phyloP scores from a whole-genome alignment of 1,139 yeast species.

The Lodderomyces jiufengensis region DNA sequence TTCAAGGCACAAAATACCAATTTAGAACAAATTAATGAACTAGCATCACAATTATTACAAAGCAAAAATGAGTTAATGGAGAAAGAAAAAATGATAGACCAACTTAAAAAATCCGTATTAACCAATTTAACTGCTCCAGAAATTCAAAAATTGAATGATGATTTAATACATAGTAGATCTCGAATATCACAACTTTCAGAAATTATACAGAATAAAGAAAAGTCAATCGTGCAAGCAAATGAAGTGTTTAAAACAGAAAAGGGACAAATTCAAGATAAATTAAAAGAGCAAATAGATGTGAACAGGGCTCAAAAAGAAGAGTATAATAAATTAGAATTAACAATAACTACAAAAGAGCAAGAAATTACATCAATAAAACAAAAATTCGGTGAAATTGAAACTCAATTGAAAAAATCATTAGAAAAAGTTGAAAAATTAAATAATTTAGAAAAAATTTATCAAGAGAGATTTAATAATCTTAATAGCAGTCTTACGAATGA shows the following conservation, averaged over 20 bases:
- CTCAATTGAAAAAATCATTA: too few relatives aligned
- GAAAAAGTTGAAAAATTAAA: conserved; percentile 37
- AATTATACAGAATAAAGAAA: conserved; percentile 42
- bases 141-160: conserved; percentile 33
- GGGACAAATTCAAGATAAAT: background rate
- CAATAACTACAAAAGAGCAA: conserved; percentile 20
- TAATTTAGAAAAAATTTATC: conserved; percentile 31
- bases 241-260: conserved; percentile 33
- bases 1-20: conserved; percentile 63
- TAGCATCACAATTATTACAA: conserved; percentile 39
- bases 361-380: conserved; percentile 23
- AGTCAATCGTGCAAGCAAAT: conserved; percentile 37
- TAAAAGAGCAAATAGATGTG: conserved; percentile 8
- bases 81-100: conserved; percentile 24
- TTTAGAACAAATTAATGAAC: conserved; percentile 57
- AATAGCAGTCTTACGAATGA: conserved; percentile 50
- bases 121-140: conserved; percentile 13
- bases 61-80: conserved; percentile 38
- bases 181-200: conserved; percentile 38
- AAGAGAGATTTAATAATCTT: conserved; percentile 27
- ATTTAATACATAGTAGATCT: conserved; percentile 34
- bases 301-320: too few relatives aligned
- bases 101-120: conserved; percentile 3
- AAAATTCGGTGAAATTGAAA: conserved; percentile 20
- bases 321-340: conserved; percentile 16